These are phyloP conservation scores for Pichia kluyveri DNA, from an alignment of 805 yeast species.

Conservation along the genomic window DNA sequence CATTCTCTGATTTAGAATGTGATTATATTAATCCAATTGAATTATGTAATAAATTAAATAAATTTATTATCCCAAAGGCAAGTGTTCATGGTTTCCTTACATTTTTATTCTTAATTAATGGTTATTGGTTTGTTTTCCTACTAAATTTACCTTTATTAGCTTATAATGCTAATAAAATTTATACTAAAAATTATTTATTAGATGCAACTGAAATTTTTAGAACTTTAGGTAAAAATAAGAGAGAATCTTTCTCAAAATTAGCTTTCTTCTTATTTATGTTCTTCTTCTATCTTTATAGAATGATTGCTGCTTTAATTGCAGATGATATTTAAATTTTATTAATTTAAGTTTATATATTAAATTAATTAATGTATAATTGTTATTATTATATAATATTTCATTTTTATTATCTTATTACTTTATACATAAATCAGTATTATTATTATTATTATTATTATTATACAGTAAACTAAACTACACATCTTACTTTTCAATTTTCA, in stretches of 20 bases:
- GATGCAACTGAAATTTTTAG: slow-evolving; percentile 98
- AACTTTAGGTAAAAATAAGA: slow-evolving; percentile 86
- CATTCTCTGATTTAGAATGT: slow-evolving; percentile 90
- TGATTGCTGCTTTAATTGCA: slow-evolving; percentile 86
- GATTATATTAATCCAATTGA: slow-evolving; percentile 98
- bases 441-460: too few relatives aligned
- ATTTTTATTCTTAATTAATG: slow-evolving; percentile 64
- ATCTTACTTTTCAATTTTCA: background rate
- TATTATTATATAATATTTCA: too few relatives aligned
- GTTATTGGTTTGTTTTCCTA: slow-evolving; percentile 86
- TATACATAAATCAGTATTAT: too few relatives aligned
- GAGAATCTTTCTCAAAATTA: slow-evolving; percentile 81
- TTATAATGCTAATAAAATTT: slow-evolving; percentile 71
- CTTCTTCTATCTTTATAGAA: slow-evolving; percentile 91
- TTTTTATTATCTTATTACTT: too few relatives aligned
- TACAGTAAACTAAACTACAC: too few relatives aligned
- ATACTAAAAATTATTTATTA: slow-evolving; percentile 72
- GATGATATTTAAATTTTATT: background rate
- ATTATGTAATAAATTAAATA: slow-evolving; percentile 86
- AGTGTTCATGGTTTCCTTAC: slow-evolving; percentile 68
- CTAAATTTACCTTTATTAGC: slow-evolving; percentile 78
- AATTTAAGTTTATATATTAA: background rate
- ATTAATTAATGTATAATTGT: too few relatives aligned
- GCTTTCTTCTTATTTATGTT: slow-evolving; percentile 88
- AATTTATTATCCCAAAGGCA: slow-evolving; percentile 86